Conservation (phyloP, 2,329 filamentous ascomycete species). For the Stagonosporopsis tanaceti region DNA sequence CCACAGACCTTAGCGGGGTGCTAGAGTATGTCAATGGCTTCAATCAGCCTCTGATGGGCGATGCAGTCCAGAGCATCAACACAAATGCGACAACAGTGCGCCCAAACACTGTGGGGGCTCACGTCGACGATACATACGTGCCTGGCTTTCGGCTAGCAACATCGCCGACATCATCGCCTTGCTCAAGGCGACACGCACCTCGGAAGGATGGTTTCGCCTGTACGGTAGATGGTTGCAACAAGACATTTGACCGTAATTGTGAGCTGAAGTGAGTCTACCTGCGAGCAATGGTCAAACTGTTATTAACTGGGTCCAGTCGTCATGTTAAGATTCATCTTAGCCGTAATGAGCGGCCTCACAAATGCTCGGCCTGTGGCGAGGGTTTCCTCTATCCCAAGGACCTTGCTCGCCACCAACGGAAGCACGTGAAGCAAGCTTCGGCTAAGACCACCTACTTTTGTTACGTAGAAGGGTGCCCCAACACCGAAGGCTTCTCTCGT, state of each 20-base stretch:
- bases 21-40: constrained; percentile 6
- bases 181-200: constrained; percentile 35
- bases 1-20: constrained; percentile 7
- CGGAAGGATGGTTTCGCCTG: constrained; percentile 40
- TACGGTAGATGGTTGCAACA: constrained; percentile 30
- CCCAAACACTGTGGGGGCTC: constrained; percentile 34
- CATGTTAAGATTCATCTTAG: constrained; percentile 43
- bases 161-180: constrained; percentile 14
- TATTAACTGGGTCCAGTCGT: constrained; percentile 35
- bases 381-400: constrained; percentile 49
- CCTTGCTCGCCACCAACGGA: constrained; percentile 39
- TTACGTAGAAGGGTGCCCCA: constrained; percentile 35
- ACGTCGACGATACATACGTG: constrained; percentile 41
- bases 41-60: constrained; percentile 14
- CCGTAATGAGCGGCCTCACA: constrained; percentile 41
- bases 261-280: constrained; percentile 45
- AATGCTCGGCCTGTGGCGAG: constrained; percentile 39
- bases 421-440: constrained; percentile 31
- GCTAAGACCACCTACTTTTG: constrained; percentile 31
- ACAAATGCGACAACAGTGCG: constrained; percentile 40
- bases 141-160: constrained; percentile 35
- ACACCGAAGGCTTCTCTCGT: constrained; percentile 44
- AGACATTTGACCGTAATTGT: constrained; percentile 42
- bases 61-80: constrained; percentile 28
- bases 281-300: not conserved